phyloP scores from a whole-genome alignment of 164 flowering plant genomes.

The Umbellularia californica region DNA sequence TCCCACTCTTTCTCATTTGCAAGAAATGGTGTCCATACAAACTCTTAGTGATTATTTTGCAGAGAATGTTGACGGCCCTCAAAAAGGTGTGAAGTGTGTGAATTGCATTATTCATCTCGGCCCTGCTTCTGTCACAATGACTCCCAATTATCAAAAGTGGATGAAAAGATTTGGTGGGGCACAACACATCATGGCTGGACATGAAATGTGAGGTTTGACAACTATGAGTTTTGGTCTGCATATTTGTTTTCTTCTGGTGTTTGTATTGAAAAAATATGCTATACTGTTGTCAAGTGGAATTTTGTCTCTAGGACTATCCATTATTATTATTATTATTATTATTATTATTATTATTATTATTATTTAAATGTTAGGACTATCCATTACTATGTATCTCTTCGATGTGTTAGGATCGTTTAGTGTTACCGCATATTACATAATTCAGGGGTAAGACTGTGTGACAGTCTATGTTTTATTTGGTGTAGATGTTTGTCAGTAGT shows the following conservation, averaged over 20 bases:
- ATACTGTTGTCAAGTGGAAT: neutral
- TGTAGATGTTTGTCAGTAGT: too few species aligned
- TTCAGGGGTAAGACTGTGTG: too few species aligned
- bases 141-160: conserved; percentile 66
- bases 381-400: neutral
- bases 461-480: too few species aligned
- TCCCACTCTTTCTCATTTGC: conserved; percentile 67
- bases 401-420: neutral
- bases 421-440: too few species aligned
- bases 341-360: too few species aligned
- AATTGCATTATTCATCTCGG: conserved; percentile 80
- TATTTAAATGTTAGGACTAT: neutral
- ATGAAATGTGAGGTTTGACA: conserved; percentile 49
- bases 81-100: conserved; percentile 43
- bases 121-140: conserved; percentile 51
- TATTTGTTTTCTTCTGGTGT: neutral
- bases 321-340: too few species aligned
- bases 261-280: neutral
- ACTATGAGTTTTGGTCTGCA: neutral
- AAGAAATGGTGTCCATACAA: conserved; percentile 41
- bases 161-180: conserved; percentile 78
- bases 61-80: conserved; percentile 24
- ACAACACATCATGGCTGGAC: conserved; percentile 96
- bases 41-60: conserved; percentile 54
- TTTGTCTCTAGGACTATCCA: neutral